These are phyloP conservation scores for Ophiostoma tasmaniense DNA, from an alignment of 2,329 filamentous ascomycete species.

Conservation along the genomic window DNA sequence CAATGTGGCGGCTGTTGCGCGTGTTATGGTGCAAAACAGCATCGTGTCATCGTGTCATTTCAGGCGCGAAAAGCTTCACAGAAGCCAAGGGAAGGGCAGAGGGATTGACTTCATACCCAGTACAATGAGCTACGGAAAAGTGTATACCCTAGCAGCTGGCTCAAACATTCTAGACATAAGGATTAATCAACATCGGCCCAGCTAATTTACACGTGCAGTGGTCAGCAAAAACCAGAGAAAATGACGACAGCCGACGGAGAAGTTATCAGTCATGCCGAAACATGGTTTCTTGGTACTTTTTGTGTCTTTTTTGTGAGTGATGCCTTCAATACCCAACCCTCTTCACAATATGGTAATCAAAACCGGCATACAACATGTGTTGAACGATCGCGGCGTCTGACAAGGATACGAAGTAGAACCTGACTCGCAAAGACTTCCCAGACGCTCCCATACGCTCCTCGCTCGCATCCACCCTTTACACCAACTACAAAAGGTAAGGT, in stretches of 20 bases:
- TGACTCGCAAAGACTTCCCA: neutral
- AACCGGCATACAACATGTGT: neutral
- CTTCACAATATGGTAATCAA: neutral
- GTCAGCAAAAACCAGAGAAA: neutral
- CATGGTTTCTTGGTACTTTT: neutral
- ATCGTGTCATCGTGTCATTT: neutral
- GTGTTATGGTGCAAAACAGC: neutral
- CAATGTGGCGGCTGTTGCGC: neutral
- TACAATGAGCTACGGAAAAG: neutral
- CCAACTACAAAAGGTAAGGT: slow-evolving; percentile 21
- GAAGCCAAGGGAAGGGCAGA: neutral
- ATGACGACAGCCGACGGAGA: neutral
- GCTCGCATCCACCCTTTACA: neutral
- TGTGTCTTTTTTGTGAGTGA: neutral
- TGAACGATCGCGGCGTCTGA: neutral
- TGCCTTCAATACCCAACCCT: neutral
- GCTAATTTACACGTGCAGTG: neutral
- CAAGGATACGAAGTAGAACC: too few relatives aligned
- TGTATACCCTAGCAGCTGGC: neutral
- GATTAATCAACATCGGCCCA: neutral
- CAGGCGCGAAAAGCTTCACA: neutral
- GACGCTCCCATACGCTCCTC: neutral
- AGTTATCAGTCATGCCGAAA: neutral
- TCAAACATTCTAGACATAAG: neutral
- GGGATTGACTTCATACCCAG: neutral